Evolutionary conservation across 495 filamentous ascomycete genomes (phyloP), one percentile per base, ranked within the genome.

Genomic region (Opeltia flavorubescens): DNA sequence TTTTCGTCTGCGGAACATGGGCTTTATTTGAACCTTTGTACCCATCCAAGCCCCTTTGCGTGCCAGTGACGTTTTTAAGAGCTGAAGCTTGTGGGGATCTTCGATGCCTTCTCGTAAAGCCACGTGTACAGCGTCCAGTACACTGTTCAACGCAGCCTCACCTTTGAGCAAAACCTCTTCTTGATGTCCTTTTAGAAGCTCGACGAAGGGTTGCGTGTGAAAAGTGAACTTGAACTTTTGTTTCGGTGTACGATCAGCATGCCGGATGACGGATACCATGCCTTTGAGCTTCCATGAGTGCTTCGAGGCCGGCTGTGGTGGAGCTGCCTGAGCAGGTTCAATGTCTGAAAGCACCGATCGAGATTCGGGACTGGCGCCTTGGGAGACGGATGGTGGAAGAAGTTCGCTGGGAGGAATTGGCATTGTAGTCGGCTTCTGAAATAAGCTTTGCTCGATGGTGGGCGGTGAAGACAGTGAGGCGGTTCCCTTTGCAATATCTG

Each of bases 191-290:
- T 84, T 89, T 34, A 98, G 71, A 5, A 98, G 70, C 48, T 94
- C 84, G 40, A 96, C 85, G 58, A 98, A 98, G 4, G 93, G 93
- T 51, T 88, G 84, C 6, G 84, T 93, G 62, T 96, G 93, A 56
- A 98, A 98, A 0, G 91, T 98, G 59, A 95, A 96, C 57, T 98
- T 98, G 68, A 94, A 94, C 57, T 98, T 98, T 55, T 98, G 91
- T 62, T 98, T 98, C 5, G 91, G 91, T 9, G 91, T 98, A 31
- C 91, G 81, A 65, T 98, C 91, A 2, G 93, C 91, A 60, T 98
- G 91, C 21, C 91, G 76, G 42, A 98, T 82, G 9, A 96, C 93
- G 17, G 89, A 86, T 5, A 98, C 91, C 71, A 96, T 87, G n/a
- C 91, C 91, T 61, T 96, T 98, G 50, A 98, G 64, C 60, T 94